Conservation (phyloP, 345 rosid genomes). For the Lumnitzera littorea region DNA sequence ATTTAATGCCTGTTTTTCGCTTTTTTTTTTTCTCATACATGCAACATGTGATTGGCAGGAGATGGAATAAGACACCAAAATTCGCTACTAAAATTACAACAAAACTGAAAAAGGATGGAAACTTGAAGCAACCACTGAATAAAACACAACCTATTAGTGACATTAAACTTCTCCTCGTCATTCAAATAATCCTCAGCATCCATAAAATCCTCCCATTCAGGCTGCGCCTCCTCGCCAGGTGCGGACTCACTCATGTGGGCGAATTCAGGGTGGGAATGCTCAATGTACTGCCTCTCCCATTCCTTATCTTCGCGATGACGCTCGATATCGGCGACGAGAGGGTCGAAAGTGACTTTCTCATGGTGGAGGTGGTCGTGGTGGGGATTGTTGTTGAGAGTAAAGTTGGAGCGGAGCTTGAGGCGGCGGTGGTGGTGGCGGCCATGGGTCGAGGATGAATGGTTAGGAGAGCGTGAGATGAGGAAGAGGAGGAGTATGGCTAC, state of each 20-base stretch:
- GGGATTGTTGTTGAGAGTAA: slow-evolving; percentile 32
- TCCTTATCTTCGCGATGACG: slow-evolving; percentile 57
- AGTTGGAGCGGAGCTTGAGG: slow-evolving; percentile 49
- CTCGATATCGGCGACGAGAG: slow-evolving; percentile 42
- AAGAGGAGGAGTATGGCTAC: slow-evolving; percentile 44
- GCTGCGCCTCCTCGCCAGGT: slow-evolving; percentile 42
- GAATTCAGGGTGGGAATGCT: slow-evolving; percentile 56
- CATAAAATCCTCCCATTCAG: slow-evolving; percentile 94
- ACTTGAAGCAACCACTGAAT: neutral
- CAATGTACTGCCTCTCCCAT: slow-evolving; percentile 74
- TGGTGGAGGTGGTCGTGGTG: slow-evolving; percentile 19
- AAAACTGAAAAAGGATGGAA: neutral
- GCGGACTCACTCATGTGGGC: slow-evolving; percentile 5
- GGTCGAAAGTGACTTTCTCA: slow-evolving; percentile 38
- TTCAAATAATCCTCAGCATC: slow-evolving; percentile 93
- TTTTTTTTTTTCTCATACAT: no score
- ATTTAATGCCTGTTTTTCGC: no score
- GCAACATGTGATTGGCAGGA: no score
- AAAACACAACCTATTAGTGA: slow-evolving; percentile 58
- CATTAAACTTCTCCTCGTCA: slow-evolving; percentile 74
- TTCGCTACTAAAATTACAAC: neutral
- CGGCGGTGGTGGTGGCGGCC: slow-evolving; percentile 42
- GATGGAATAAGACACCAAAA: no score
- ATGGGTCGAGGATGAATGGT: slow-evolving; percentile 23
- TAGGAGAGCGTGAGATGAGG: slow-evolving; percentile 46